Evolutionary conservation across 139 green algal species (phyloP).

Genomic region (Pseudopediastrum boryanum): DNA sequence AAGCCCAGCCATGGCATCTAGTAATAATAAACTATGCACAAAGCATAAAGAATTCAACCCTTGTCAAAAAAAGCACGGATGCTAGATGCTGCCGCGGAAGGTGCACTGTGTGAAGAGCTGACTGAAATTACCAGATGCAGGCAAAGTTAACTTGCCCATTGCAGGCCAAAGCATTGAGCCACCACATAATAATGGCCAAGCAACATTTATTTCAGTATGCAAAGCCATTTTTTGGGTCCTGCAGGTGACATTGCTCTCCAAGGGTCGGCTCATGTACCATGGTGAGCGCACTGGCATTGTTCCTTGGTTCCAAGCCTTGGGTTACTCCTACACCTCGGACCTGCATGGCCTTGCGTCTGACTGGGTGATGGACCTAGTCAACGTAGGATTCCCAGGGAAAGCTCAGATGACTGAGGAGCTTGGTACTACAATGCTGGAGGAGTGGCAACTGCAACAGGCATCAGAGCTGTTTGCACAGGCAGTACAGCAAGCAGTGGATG

Average conservation of each 20-base stretch:
- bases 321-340: conserved; percentile 45
- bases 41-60: too few relatives aligned
- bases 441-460: too few relatives aligned
- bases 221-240: neutral
- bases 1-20: neutral
- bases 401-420: too few relatives aligned
- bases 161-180: neutral
- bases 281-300: conserved; percentile 42
- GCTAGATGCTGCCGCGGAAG: neutral
- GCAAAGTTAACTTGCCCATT: neutral
- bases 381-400: conserved; percentile 60
- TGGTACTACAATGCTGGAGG: too few relatives aligned
- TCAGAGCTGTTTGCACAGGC: too few relatives aligned
- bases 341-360: conserved; percentile 54
- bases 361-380: conserved; percentile 76
- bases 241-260: conserved; percentile 40
- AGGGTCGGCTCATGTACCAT: conserved; percentile 49
- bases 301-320: conserved; percentile 48
- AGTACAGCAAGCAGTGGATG: too few relatives aligned
- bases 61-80: too few relatives aligned
- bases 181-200: neutral
- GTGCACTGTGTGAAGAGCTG: neutral
- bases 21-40: neutral
- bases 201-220: neutral
- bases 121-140: neutral